Conservation (phyloP, 2,329 filamentous ascomycete species). For the Hortaea sp. region DNA sequence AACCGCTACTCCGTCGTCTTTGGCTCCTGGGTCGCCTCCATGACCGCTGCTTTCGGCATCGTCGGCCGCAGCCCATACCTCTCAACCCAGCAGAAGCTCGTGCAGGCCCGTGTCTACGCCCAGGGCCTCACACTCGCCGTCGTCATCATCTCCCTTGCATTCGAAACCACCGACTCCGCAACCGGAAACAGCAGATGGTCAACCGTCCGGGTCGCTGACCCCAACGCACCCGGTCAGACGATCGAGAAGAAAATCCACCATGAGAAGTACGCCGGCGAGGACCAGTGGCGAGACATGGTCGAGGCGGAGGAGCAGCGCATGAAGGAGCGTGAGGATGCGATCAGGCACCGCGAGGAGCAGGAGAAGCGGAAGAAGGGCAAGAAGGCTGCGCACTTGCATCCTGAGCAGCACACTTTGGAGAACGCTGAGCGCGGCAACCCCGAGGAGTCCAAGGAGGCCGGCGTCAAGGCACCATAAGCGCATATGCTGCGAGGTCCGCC, state of each 20-base stretch:
- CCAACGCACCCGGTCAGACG: slow-evolving; percentile 69
- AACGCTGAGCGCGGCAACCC: slow-evolving; percentile 4
- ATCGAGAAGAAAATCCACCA: slow-evolving; percentile 84
- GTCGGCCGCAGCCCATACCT: slow-evolving; percentile 71
- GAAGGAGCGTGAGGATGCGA: slow-evolving; percentile 39
- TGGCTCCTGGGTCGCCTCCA: slow-evolving; percentile 68
- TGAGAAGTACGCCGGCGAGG: slow-evolving; percentile 78
- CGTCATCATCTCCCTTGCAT: slow-evolving; percentile 67
- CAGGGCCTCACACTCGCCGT: slow-evolving; percentile 82
- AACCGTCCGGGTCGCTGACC: slow-evolving; percentile 71
- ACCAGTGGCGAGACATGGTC: slow-evolving; percentile 91
- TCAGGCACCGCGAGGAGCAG: slow-evolving; percentile 18
- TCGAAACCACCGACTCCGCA: slow-evolving; percentile 72
- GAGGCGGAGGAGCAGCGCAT: slow-evolving; percentile 61
- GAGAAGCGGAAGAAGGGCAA: slow-evolving; percentile 13
- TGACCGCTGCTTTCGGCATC: slow-evolving; percentile 62
- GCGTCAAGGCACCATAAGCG: slow-evolving; percentile 9
- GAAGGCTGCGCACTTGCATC: slow-evolving; percentile 4
- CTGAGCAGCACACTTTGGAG: slow-evolving; percentile 2
- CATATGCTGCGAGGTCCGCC: too few relatives aligned
- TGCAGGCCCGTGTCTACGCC: slow-evolving; percentile 89
- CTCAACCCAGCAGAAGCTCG: slow-evolving; percentile 70
- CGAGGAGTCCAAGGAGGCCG: slow-evolving; percentile 9
- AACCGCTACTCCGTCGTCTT: slow-evolving; percentile 85
- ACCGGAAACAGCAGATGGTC: slow-evolving; percentile 71